Evolutionary conservation across 1,284 basidiomycete species (phyloP).

Genomic region (Sporisorium scitamineum): DNA sequence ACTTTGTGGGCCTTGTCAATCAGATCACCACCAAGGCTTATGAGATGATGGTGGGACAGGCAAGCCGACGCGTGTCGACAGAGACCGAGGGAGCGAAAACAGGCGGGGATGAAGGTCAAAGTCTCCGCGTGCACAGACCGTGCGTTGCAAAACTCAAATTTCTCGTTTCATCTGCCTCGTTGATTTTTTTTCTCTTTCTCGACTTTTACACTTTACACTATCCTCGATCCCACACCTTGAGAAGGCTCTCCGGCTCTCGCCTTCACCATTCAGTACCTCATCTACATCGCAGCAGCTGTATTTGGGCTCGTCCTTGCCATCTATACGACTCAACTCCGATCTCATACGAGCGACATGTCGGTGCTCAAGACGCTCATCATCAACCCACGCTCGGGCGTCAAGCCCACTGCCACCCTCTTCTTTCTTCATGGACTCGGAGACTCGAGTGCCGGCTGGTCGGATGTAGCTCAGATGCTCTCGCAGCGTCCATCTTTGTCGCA

Average conservation of each 20-base stretch:
- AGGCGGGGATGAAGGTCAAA: not conserved
- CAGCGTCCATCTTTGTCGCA: slow-evolving; percentile 61
- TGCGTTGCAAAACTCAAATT: too few relatives aligned
- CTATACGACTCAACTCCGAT: not conserved
- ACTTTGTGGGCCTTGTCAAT: not conserved
- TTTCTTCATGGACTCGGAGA: slow-evolving; percentile 67
- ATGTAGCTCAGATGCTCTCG: slow-evolving; percentile 67
- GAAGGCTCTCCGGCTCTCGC: not conserved
- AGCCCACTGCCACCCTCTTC: slow-evolving; percentile 65
- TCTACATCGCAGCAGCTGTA: slow-evolving; percentile 10
- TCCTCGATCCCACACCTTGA: not conserved
- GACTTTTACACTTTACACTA: not conserved
- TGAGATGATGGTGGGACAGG: slow-evolving; percentile 4
- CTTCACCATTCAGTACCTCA: slow-evolving; percentile 3
- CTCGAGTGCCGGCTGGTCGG: slow-evolving; percentile 64
- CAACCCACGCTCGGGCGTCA: slow-evolving; percentile 57
- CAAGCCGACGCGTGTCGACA: slow-evolving; percentile 15
- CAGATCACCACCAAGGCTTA: not conserved
- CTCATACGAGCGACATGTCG: slow-evolving; percentile 31
- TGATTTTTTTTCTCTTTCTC: not conserved
- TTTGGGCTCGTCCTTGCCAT: slow-evolving; percentile 18
- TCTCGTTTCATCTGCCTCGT: not conserved
- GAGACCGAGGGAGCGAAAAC: not conserved
- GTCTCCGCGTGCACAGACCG: slow-evolving; percentile 15
- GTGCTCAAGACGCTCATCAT: slow-evolving; percentile 65